Evolutionary conservation across 2,329 filamentous ascomycete species (phyloP).

Genomic region (Nectriaceae sp.): DNA sequence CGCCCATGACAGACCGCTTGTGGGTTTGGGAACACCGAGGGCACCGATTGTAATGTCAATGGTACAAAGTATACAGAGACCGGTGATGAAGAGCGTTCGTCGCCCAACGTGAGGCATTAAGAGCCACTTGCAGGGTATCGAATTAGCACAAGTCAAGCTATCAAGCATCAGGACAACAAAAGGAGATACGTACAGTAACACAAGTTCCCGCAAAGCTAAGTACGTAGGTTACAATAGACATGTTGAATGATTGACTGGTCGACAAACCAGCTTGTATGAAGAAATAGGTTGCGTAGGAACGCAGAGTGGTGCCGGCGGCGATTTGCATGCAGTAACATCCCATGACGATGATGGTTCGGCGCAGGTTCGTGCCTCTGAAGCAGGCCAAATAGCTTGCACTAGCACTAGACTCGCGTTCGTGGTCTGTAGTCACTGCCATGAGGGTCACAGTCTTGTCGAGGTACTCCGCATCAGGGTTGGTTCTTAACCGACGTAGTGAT

Average conservation of each 20-base stretch:
- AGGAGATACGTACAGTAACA: slow-evolving; percentile 3
- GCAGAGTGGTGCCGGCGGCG: slow-evolving; percentile 26
- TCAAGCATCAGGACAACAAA: neutral
- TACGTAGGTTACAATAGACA: slow-evolving; percentile 35
- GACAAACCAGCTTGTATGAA: slow-evolving; percentile 34
- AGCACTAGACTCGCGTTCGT: slow-evolving; percentile 25
- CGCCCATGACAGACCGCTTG: neutral
- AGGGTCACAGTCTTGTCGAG: slow-evolving; percentile 34
- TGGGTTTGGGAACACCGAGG: neutral
- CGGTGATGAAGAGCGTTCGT: neutral
- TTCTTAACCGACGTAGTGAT: slow-evolving; percentile 30
- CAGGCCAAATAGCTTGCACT: slow-evolving; percentile 40
- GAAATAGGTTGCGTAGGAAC: slow-evolving; percentile 30
- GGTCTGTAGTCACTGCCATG: slow-evolving; percentile 40
- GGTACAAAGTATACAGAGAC: neutral
- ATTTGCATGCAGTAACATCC: slow-evolving; percentile 31
- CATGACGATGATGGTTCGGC: slow-evolving; percentile 34
- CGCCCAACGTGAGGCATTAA: neutral
- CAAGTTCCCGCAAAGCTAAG: slow-evolving; percentile 2
- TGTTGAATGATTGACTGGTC: slow-evolving; percentile 25
- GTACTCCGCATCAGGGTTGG: slow-evolving; percentile 25
- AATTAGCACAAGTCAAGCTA: neutral
- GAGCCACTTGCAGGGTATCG: too few species aligned
- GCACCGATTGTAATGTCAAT: neutral
- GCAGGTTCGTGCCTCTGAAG: slow-evolving; percentile 39